These are phyloP conservation scores for Angophora floribunda DNA, from an alignment of 345 rosid genomes.

Conservation along the genomic window DNA sequence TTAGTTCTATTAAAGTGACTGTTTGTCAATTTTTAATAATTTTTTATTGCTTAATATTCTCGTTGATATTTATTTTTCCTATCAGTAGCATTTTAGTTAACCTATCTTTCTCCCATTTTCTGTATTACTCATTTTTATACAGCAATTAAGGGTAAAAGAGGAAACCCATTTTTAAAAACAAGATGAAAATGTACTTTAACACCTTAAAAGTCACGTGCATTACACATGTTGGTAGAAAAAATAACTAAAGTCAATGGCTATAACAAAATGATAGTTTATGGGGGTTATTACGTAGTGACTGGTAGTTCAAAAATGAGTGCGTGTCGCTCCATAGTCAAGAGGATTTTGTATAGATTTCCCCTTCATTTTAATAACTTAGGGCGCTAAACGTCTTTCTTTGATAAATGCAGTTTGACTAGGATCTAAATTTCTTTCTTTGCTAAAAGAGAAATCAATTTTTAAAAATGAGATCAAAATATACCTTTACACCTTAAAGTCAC, in stretches of 20 bases:
- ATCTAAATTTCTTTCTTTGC: not conserved
- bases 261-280: accelerated
- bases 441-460: no score
- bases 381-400: not conserved
- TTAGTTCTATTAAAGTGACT: not conserved
- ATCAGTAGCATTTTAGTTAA: not conserved
- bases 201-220: not conserved
- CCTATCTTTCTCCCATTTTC: not conserved
- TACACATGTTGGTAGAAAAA: accelerated
- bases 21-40: not conserved
- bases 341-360: not conserved
- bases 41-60: not conserved
- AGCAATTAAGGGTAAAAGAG: not conserved
- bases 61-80: not conserved
- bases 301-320: not conserved
- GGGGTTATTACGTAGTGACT: not conserved
- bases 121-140: not conserved
- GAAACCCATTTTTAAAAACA: not conserved
- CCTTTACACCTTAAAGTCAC: no score
- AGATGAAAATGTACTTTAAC: not conserved
- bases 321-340: not conserved
- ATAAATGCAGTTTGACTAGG: not conserved
- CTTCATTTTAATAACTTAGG: not conserved
- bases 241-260: not conserved
- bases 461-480: no score